A percentile compares a stretch with the other conserved stretches of the same genome.
Evolutionary conservation across 345 rosid species (phyloP).

Genomic region (Brassica rapa): DNA sequence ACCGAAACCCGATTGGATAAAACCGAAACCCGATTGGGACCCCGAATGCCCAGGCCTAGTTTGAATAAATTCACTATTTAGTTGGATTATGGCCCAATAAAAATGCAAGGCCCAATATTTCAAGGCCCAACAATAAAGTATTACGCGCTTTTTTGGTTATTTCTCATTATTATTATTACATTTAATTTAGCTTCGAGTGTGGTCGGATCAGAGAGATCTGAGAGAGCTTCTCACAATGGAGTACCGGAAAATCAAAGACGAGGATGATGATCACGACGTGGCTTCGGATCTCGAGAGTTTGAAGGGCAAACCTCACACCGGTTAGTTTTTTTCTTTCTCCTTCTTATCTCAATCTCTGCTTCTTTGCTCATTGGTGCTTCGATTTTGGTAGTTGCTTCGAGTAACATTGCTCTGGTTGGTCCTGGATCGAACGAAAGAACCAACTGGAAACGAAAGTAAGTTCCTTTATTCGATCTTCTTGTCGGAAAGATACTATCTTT

Average conservation of each 20-base stretch:
- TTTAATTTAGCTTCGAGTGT: neutral
- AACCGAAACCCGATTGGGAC: too few relatives aligned
- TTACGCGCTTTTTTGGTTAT: neutral
- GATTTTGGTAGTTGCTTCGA: conserved; percentile 43
- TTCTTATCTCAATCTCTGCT: neutral
- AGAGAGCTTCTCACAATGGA: conserved; percentile 53
- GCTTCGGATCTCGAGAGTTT: conserved; percentile 39
- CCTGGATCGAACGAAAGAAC: conserved; percentile 46
- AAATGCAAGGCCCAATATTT: too few relatives aligned
- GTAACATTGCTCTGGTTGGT: conserved; percentile 44
- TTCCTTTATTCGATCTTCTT: neutral
- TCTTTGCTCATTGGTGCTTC: conserved; percentile 21
- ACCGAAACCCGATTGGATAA: too few relatives aligned
- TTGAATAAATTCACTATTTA: too few relatives aligned
- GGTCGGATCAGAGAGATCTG: conserved; percentile 38
- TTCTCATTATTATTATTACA: neutral
- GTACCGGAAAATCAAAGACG: conserved; percentile 76
- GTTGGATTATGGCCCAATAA: neutral
- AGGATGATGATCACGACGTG: conserved; percentile 47
- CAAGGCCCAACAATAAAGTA: neutral
- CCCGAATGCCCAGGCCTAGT: neutral
- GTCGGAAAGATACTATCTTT: neutral
- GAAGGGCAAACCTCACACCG: conserved; percentile 36
- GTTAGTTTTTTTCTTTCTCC: neutral
- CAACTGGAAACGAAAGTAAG: conserved; percentile 86